Evolutionary conservation across 2,329 filamentous ascomycete genomes (phyloP).

Genomic region (Passalora sequoiae): DNA sequence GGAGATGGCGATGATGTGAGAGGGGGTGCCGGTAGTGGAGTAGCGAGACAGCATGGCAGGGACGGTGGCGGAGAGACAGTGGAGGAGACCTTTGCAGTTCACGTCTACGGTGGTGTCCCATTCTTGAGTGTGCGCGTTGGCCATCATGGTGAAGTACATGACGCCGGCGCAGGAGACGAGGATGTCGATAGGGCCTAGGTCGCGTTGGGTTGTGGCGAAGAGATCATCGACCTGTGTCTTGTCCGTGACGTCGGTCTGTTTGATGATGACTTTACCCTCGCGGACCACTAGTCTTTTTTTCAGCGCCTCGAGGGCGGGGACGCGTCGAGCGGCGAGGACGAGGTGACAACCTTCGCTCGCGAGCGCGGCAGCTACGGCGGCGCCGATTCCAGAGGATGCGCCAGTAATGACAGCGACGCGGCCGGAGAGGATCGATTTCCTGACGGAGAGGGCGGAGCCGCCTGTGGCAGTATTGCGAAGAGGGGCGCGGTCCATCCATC

Average conservation of each 20-base stretch:
- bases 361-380: conserved; percentile 64
- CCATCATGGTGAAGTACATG: conserved; percentile 89
- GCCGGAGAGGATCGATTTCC: conserved; percentile 58
- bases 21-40: conserved; percentile 67
- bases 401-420: conserved; percentile 72
- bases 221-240: conserved; percentile 62
- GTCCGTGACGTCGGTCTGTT: conserved; percentile 68
- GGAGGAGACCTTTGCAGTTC: conserved; percentile 76
- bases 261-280: conserved; percentile 62
- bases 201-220: conserved; percentile 52
- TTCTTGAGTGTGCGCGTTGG: conserved; percentile 65
- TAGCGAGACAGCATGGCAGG: conserved; percentile 67
- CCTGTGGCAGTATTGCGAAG: conserved; percentile 45
- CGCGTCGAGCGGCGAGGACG: conserved; percentile 65
- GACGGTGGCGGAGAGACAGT: conserved; percentile 65
- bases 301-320: conserved; percentile 62
- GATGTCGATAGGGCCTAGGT: conserved; percentile 70
- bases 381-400: conserved; percentile 73
- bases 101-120: conserved; percentile 81
- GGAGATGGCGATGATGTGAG: conserved; percentile 75
- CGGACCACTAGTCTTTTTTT: conserved; percentile 55
- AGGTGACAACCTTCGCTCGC: conserved; percentile 67
- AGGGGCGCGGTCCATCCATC: conserved; percentile 66
- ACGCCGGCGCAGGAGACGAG: conserved; percentile 76
- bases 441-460: conserved; percentile 41